Conservation (phyloP, 768 basidiomycete species). For the Leccinum pellstonianum region DNA sequence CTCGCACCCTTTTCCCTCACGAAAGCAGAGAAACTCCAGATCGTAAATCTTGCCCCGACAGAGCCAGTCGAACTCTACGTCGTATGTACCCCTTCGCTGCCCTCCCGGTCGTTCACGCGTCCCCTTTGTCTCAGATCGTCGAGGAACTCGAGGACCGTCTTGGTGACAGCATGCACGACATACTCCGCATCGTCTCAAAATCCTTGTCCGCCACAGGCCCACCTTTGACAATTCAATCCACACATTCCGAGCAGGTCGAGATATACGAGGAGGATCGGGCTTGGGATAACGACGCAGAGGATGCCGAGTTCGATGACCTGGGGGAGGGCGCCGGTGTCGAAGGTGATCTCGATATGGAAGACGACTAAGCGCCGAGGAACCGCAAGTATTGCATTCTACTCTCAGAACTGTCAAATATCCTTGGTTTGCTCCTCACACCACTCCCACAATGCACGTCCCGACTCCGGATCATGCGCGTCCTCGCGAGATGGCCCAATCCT, state of each 20-base stretch:
- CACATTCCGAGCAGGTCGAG: background rate
- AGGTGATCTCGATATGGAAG: conserved; percentile 65
- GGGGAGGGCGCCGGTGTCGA: conserved; percentile 68
- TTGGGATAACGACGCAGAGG: conserved; percentile 42
- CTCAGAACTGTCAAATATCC: conserved; percentile 8
- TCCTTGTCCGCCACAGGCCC: conserved; percentile 31
- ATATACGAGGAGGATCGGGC: conserved; percentile 25
- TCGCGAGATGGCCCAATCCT: conserved; percentile 26
- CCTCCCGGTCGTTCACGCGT: background rate
- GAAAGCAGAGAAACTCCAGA: conserved; percentile 88
- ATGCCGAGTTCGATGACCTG: conserved; percentile 60
- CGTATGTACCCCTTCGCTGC: conserved; percentile 45
- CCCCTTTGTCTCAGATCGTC: conserved; percentile 61
- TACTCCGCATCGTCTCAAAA: conserved; percentile 55
- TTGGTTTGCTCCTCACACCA: conserved; percentile 38
- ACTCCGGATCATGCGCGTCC: conserved; percentile 21
- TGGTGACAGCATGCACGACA: conserved; percentile 63
- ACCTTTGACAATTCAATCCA: background rate
- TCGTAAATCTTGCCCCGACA: conserved; percentile 87
- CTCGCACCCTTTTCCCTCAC: conserved; percentile 74
- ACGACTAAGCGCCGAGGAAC: conserved; percentile 40
- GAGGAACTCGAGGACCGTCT: conserved; percentile 89
- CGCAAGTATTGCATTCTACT: background rate
- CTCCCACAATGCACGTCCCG: conserved; percentile 32
- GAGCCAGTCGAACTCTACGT: conserved; percentile 85